Evolutionary conservation across 73 alveolate species (phyloP), one percentile per base, ranked within the genome.

Genomic region (Paramecium tetraurelia): DNA sequence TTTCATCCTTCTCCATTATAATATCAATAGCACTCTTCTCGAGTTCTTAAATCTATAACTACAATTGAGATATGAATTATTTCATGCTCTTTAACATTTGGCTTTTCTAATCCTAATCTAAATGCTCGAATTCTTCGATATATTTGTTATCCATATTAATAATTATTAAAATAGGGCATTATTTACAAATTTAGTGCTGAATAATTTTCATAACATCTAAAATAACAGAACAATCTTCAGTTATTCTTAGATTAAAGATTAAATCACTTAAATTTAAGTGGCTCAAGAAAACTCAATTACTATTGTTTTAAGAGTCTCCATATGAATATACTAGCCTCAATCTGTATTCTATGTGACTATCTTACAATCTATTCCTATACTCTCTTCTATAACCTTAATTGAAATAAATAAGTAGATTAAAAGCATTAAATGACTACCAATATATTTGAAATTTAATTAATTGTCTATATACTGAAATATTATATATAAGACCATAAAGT

Each of bases 11-110:
- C 12, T 80, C 90, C 70, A 80, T 80, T 7, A 80, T 80, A 12
- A 80, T 48, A 43, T 40, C 90, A 7, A 80, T 80, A 6, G 90
- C 90, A 80, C 90, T 44, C 57, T 48, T 80, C 75, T 80, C 90
- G 8, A 80, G 35, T 11, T 80, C 90, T 22, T 40, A 22, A 21
- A 80, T 41, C 75, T 80, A 46, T 22, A 22, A 22, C 75, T 80
- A 46, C 27, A 80, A 43, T 80, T 80, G 33, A 29, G 29, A 27
- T 80, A 80, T 80, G 38, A 72, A 72, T 33, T 36, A 40, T 72
- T 72, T 72, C 86, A 72, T 72, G 59, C 38, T 33, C 46, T 11
- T 20, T 9, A 72, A 43, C 86, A 72, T 36, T 72, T 72, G 33
- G 36, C 59, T 72, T 38, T 72, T 72, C 59, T 72, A 72, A 36